Base-by-base conservation (phyloP, 2,329 filamentous ascomycete species). In the Penicillium sp. region DNA sequence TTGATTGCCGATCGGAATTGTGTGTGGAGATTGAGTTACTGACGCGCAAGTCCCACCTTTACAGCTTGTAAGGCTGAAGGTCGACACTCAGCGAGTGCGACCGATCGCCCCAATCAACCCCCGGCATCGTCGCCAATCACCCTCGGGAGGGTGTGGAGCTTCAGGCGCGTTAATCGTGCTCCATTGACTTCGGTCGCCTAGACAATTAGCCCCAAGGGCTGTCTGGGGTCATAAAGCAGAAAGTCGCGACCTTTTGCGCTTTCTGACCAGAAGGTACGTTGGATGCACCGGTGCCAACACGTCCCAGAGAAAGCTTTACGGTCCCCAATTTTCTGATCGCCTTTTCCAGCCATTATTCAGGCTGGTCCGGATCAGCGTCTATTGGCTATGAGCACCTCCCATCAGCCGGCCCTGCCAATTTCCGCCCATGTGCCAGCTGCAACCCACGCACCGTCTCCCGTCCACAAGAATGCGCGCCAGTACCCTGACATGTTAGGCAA, bases 271-370 rank as follows among this genome's bases (percentile, higher is more conserved):
- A 81, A 78, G 74, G 73, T 71, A 85, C 84, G 84, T 84, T 82
- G 75, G 85, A 82, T 73, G 82, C 85, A 78, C 82, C 82, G 66
- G 76, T 88, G 70, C 85, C 88, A 74, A 77, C 82, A 61, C 23
- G 2, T 18, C 45, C 18, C 29, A 11, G 3, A 45, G 43, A 48
- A n/a, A n/a, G 8, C n/a, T 4, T 25, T 8, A 64, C 73, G 78
- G 53, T 76, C 70, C 53, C 57, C 27, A 53, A 43, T 31, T 59
- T 63, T 54, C 65, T 73, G 60, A 70, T 56, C 57, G 14, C 23
- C 29, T 33, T 31, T 25, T 31, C 45, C 65, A 73, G 66, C 63
- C 59, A 59, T 70, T 69, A 59, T 63, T 64, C 57, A 67, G 66
- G 57, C 67, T 67, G 63, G 65, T 60, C 55, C 60, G 60, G 50